Evolutionary conservation across 805 yeast species (phyloP).

Genomic region (Sugiyamaella floridensis): DNA sequence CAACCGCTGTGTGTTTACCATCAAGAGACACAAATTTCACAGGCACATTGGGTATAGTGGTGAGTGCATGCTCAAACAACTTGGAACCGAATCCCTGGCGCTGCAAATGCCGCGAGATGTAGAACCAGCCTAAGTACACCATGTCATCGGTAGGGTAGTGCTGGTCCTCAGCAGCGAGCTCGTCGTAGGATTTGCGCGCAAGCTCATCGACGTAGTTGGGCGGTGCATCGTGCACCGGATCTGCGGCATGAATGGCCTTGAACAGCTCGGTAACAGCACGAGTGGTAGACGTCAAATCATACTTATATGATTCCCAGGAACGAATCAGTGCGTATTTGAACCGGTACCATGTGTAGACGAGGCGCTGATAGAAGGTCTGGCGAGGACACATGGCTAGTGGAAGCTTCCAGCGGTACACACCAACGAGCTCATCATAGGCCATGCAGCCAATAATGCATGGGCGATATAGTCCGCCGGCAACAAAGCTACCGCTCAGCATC

Average conservation of each 20-base stretch:
- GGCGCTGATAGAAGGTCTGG: not conserved
- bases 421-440: conserved; percentile 2
- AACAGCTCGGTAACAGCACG: not conserved
- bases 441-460: not conserved
- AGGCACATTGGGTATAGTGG: conserved; percentile 4
- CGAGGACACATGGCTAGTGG: conserved; percentile 1
- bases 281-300: not conserved
- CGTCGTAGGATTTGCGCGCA: conserved; percentile 5
- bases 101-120: conserved; percentile 8
- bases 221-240: not conserved
- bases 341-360: conserved; percentile 1
- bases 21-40: conserved; percentile 5
- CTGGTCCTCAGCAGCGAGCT: conserved; percentile 2
- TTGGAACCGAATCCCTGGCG: conserved; percentile 14
- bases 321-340: conserved; percentile 4
- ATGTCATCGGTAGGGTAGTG: conserved; percentile 6
- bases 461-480: conserved; percentile 2
- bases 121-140: conserved; percentile 10
- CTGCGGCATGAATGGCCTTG: not conserved
- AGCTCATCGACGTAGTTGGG: conserved; percentile 6
- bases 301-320: not conserved
- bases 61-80: conserved; percentile 7
- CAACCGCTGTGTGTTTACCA: conserved; percentile 7
- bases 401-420: conserved; percentile 8
- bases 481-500: not conserved